Conservation (phyloP, 2,329 filamentous ascomycete species). For the Thyridium curvatum region DNA sequence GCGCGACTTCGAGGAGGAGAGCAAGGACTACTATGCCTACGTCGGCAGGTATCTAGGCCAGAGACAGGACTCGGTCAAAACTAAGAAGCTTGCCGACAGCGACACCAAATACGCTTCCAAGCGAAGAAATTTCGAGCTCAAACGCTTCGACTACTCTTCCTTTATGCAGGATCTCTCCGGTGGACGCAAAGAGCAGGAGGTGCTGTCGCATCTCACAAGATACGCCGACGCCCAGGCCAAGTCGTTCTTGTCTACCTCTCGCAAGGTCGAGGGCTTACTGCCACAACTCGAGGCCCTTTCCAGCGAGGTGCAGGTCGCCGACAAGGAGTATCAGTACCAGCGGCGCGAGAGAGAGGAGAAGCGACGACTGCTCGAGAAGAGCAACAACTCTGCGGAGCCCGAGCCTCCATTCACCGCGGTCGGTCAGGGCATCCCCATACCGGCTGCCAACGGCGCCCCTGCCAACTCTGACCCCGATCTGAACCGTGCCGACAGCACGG, state of each 20-base stretch:
- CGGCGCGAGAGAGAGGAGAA: constrained; percentile 95
- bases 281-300: constrained; percentile 87
- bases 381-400: constrained; percentile 68
- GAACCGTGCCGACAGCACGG: constrained; percentile 66
- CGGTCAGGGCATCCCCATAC: constrained; percentile 23
- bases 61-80: constrained; percentile 89
- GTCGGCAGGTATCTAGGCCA: constrained; percentile 95
- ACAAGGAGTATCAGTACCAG: constrained; percentile 96
- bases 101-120: constrained; percentile 96
- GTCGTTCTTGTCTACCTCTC: constrained; percentile 74
- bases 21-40: constrained; percentile 96
- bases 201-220: constrained; percentile 87
- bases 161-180: constrained; percentile 99
- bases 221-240: constrained; percentile 88
- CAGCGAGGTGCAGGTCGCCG: constrained; percentile 82
- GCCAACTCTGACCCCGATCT: constrained; percentile 61
- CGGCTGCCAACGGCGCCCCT: constrained; percentile 36
- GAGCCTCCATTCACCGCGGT: constrained; percentile 56
- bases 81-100: constrained; percentile 92
- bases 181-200: constrained; percentile 96
- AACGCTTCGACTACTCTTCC: constrained; percentile 96
- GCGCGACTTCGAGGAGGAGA: constrained; percentile 97
- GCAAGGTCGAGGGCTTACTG: constrained; percentile 79
- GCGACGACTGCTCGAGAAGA: constrained; percentile 82
- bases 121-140: constrained; percentile 89